Evolutionary conservation across 805 yeast species (phyloP).

Genomic region (Ogataea ganodermae): DNA sequence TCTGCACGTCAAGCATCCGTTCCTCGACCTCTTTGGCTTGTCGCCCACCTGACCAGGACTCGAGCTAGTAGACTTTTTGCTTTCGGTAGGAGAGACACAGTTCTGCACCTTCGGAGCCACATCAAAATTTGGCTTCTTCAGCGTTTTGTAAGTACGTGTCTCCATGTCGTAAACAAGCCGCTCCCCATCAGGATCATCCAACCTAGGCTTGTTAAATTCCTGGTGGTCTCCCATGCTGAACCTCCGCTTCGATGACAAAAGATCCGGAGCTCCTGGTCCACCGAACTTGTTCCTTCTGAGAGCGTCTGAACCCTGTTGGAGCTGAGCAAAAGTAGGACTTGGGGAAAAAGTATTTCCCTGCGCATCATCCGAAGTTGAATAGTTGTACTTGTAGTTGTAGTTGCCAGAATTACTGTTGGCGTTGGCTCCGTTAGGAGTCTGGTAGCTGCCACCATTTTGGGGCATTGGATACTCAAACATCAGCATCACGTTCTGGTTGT

Average conservation of each 20-base stretch:
- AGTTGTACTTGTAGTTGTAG: constrained; percentile 6
- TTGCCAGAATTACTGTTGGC: background rate
- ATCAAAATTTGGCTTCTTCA: constrained; percentile 4
- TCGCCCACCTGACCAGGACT: constrained; percentile 5
- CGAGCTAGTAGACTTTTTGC: constrained; percentile 3
- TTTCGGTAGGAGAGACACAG: constrained; percentile 4
- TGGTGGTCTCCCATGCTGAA: constrained; percentile 1
- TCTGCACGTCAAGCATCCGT: constrained; percentile 80
- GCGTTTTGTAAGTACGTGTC: constrained; percentile 13
- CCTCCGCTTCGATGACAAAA: background rate
- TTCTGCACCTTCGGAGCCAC: constrained; percentile 3
- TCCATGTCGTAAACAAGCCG: constrained; percentile 17
- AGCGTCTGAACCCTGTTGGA: background rate
- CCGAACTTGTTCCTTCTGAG: background rate
- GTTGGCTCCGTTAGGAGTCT: background rate
- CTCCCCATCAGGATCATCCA: background rate
- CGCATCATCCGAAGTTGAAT: background rate
- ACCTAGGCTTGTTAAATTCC: background rate
- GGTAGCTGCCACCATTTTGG: background rate
- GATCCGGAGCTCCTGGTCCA: background rate
- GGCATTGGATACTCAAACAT: constrained; percentile 1
- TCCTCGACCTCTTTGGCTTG: constrained; percentile 55
- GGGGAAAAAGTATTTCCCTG: background rate
- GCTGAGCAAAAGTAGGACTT: constrained; percentile 2
- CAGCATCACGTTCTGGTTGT: constrained; percentile 2